Conservation (phyloP, 2,329 filamentous ascomycete genomes). For the Piedraia hortae region DNA sequence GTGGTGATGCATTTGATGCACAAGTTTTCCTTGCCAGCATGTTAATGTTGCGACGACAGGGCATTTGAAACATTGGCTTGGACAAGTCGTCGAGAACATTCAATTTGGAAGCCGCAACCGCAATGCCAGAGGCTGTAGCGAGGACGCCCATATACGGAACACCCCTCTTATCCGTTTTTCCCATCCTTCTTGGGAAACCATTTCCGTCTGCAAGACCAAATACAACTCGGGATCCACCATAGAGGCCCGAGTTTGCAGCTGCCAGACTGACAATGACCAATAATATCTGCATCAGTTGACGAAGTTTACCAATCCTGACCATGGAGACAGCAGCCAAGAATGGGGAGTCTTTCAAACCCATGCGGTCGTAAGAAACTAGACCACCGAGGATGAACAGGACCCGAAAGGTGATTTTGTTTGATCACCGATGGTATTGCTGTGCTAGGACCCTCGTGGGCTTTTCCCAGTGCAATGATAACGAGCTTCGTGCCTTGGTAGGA, state of each 20-base stretch:
- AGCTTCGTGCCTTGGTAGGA: slow-evolving; percentile 29
- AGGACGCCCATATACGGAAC: slow-evolving; percentile 49
- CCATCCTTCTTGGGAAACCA: slow-evolving; percentile 25
- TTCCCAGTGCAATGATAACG: slow-evolving; percentile 24
- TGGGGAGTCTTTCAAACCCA: slow-evolving; percentile 26
- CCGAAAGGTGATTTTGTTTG: slow-evolving; percentile 14
- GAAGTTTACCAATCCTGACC: slow-evolving; percentile 31
- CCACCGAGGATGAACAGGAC: slow-evolving; percentile 14
- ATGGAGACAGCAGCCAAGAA: slow-evolving; percentile 38
- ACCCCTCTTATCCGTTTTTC: slow-evolving; percentile 29
- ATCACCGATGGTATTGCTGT: slow-evolving; percentile 16
- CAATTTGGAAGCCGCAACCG: no score
- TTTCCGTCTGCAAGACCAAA: slow-evolving; percentile 38
- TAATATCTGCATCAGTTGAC: slow-evolving; percentile 41
- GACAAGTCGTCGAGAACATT: no score
- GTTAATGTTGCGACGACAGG: no score
- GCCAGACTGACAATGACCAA: slow-evolving; percentile 40
- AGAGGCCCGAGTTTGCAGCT: slow-evolving; percentile 40
- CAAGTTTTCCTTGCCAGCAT: no score
- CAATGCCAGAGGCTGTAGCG: no score
- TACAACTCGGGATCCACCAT: slow-evolving; percentile 39
- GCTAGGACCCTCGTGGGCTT: slow-evolving; percentile 23
- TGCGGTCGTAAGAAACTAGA: slow-evolving; percentile 12
- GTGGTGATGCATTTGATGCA: no score
- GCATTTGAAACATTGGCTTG: no score